Percentiles rank a stretch among this genome's conserved stretches.
Conservation (phyloP, 306 rosid genomes). For the Begonia masoniana region DNA sequence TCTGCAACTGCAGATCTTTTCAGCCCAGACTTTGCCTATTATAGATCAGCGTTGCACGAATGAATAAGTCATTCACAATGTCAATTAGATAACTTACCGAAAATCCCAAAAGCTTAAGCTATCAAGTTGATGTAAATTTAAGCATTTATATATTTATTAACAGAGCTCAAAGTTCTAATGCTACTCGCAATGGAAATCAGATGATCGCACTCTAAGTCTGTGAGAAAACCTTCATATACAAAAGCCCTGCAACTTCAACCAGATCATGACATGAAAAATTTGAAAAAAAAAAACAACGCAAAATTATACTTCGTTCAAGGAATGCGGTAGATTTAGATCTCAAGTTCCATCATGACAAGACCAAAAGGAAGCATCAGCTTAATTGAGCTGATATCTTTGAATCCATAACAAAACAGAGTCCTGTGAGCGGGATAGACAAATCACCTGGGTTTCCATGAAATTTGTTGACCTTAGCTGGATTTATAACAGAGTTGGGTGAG, state of each 20-base stretch:
- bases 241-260: conserved; percentile 56
- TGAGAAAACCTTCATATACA: conserved; percentile 77
- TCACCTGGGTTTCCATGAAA: conserved; percentile 92
- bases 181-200: conserved; percentile 73
- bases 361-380: too few species aligned
- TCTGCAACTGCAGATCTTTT: conserved; percentile 96
- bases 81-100: too few species aligned
- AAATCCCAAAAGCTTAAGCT: too few species aligned
- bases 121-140: too few species aligned
- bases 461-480: conserved; percentile 82
- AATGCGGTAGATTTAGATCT: too few species aligned
- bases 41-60: background rate
- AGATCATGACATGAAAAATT: background rate
- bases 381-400: too few species aligned
- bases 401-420: too few species aligned
- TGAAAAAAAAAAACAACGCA: background rate
- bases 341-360: too few species aligned
- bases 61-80: too few species aligned
- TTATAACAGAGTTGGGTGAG: conserved; percentile 62
- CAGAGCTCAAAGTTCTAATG: background rate
- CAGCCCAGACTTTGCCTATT: conserved; percentile 81
- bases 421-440: conserved; percentile 4
- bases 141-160: too few species aligned
- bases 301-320: background rate
- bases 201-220: conserved; percentile 86